Base-by-base conservation (phyloP, 2,329 filamentous ascomycete genomes). In the Diaporthe australafricana region DNA sequence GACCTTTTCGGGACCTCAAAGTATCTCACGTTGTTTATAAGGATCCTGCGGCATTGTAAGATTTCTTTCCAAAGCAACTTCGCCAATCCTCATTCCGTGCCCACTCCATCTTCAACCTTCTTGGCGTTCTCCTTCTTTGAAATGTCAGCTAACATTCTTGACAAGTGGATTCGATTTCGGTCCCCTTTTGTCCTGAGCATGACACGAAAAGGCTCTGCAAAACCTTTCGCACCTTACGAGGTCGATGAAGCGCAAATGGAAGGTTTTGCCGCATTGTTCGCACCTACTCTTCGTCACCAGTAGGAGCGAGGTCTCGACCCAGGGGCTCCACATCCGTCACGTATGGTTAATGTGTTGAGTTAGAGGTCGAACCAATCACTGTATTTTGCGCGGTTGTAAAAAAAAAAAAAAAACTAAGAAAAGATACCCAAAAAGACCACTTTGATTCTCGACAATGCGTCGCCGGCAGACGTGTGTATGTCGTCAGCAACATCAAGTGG, bases 161-260 rank as follows among this genome's bases (percentile, higher is more conserved):
- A 9, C 2, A 35, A 27, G 69, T 48, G 27, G 32, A 35, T 35
- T 38, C 25, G 32, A 27, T n/a, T 30, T 38, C 17, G 22, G n/a
- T 45, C 38, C 14, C 12, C 12, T 12, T 35, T 72, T 42, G 75
- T 77, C 75, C 75, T 76, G 71, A 74, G 75, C 75, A 77, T 57
- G 76, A 77, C 76, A 45, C 45, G 35, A 75, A 77, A 77, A 76
- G 75, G 75, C 74, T 74, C 71, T 25, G 9, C n/a, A 22, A 38
- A 45, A 27, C n/a, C 14, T 17, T 22, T 53, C 11, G 14, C 30
- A 38, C 12, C 6, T 22, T 30, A 42, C 45, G 60, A 69, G 27
- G n/a, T 7, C 22, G 40, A 45, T 35, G 50, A 52, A 50, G n/a
- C 42, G 53, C 65, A 68, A 40, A 30, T 27, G 8, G 42, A 42